Base-by-base conservation (phyloP, 1,284 basidiomycete species). In the Cutaneotrichosporon spelunceum region DNA sequence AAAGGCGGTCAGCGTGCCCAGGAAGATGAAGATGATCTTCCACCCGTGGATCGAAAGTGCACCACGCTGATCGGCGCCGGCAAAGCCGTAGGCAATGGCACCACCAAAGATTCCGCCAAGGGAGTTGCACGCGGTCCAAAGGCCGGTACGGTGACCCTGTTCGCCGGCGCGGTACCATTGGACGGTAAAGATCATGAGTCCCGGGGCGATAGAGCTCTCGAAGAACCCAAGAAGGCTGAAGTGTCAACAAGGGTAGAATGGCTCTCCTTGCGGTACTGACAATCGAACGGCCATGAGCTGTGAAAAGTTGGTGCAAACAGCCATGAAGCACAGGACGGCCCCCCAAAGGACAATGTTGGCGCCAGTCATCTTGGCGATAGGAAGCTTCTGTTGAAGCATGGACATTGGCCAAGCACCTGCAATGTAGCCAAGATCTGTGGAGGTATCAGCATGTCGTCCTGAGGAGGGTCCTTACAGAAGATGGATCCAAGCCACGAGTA, bases 341-440 rank as follows among this genome's bases (percentile, higher is more conserved):
- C 67, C 67, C 56, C 69, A 66, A n/a, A 65, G 24, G n/a, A 63
- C 44, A 45, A 64, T 61, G 49, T 56, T 66, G 55, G 53, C 24
- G 19, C 47, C 52, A 1, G 61, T 62, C 34, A 60, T 63, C 47
- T 60, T 63, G n/a, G 57, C 62, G 6, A 67, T 57, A 13, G 57
- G 60, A 47, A 70, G 62, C 24, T 62, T 60, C 36, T 68, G 67
- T 56, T 66, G 68, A 11, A 62, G 55, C 50, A 57, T 34, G 21
- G 60, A 62, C 56, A 64, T 64, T 24, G 69, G 69, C 55, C 63
- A 70, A 29, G 66, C 59, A 44, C 67, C 67, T 27, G 68, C 53
- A 10, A 70, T 65, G 55, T 62, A 64, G 2, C 69, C 69, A 23
- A 66, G 24, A 19, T 56, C n/a, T n/a, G n/a, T n/a, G n/a, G n/a